These are phyloP conservation scores for Didymella pinodella DNA, from an alignment of 2,329 filamentous ascomycete species.

Conservation along the genomic window DNA sequence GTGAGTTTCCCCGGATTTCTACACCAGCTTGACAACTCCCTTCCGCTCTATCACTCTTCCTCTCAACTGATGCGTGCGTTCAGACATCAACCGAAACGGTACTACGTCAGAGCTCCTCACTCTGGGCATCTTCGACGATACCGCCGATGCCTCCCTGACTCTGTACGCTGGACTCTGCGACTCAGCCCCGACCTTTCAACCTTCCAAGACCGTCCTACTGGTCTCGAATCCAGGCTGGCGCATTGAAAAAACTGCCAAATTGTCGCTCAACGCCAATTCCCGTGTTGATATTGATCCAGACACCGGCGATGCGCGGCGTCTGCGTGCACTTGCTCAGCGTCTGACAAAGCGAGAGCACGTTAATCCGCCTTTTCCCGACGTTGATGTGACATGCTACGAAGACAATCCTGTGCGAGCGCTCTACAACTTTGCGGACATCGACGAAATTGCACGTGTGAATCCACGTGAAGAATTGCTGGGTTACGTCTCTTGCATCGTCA, in stretches of 20 bases:
- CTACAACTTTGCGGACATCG: conserved; percentile 56
- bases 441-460: conserved; percentile 48
- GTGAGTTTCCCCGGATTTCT: conserved; percentile 36
- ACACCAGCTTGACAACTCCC: not conserved
- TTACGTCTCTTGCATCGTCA: conserved; percentile 56
- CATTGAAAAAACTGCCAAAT: conserved; percentile 46
- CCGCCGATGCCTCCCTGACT: conserved; percentile 61
- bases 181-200: conserved; percentile 56
- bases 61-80: not conserved
- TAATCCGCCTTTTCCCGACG: conserved; percentile 58
- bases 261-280: conserved; percentile 55
- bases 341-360: conserved; percentile 61
- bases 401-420: conserved; percentile 46
- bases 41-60: not conserved
- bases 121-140: conserved; percentile 66
- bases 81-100: conserved; percentile 59
- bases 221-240: conserved; percentile 57
- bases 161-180: conserved; percentile 62
- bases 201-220: conserved; percentile 60
- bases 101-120: conserved; percentile 58
- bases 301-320: conserved; percentile 62
- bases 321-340: conserved; percentile 59
- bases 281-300: conserved; percentile 64
- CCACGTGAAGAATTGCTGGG: conserved; percentile 51
- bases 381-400: conserved; percentile 35